A percentile compares a stretch with the other conserved stretches of the same genome.
Conservation (phyloP, 208 protist species). For the Acanthamoeba sp. region DNA sequence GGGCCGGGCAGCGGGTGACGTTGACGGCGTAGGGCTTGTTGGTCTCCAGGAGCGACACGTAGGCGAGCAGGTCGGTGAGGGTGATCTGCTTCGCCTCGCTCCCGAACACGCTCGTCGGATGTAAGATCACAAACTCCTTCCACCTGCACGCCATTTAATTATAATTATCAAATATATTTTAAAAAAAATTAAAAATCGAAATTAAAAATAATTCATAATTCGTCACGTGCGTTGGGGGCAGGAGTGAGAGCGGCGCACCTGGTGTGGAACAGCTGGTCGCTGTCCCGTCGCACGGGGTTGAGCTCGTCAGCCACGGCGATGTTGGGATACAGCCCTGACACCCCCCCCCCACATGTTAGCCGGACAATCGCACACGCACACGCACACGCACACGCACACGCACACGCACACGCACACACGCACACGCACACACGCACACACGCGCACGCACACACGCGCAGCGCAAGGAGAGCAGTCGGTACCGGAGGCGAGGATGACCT, state of each 20-base stretch:
- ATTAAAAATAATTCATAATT: no score
- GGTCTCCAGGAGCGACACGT: constrained; percentile 79
- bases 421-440: no score
- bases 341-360: no score
- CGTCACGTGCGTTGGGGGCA: no score
- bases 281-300: constrained; percentile 31
- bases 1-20: constrained; percentile 63
- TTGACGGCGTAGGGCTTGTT: constrained; percentile 80
- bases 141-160: neutral
- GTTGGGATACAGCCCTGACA: constrained; percentile 78
- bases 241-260: no score
- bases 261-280: constrained; percentile 80
- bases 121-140: constrained; percentile 76
- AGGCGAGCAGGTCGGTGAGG: constrained; percentile 53
- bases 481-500: constrained; percentile 74
- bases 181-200: no score
- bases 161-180: neutral
- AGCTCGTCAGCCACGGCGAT: constrained; percentile 76
- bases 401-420: no score
- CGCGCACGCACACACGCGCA: no score
- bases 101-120: constrained; percentile 77
- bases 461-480: neutral
- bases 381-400: no score
- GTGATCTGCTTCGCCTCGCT: constrained; percentile 5
- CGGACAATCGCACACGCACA: no score